phyloP scores from a whole-genome alignment of 2,329 filamentous ascomycete genomes.

The Aureobasidium melanogenum region DNA sequence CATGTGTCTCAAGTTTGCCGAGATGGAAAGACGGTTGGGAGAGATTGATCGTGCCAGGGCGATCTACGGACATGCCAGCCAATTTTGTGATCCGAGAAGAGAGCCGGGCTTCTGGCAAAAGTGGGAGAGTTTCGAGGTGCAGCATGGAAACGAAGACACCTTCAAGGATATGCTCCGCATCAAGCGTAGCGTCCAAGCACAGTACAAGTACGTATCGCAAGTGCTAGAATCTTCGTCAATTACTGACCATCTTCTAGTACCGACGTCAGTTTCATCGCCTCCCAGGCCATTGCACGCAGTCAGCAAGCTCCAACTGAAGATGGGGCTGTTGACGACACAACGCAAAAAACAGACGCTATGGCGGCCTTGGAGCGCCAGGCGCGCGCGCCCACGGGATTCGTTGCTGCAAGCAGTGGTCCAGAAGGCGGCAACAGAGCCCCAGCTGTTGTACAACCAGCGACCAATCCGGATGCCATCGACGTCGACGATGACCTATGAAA shows the following conservation, averaged over 20 bases:
- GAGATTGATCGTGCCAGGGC: constrained; percentile 92
- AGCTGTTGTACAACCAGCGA: constrained; percentile 14
- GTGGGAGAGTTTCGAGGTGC: constrained; percentile 95
- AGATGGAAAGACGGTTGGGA: constrained; percentile 85
- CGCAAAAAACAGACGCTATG: constrained; percentile 69
- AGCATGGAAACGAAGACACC: constrained; percentile 97
- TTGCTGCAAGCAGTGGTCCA: constrained; percentile 62
- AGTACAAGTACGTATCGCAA: constrained; percentile 64
- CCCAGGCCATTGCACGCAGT: constrained; percentile 82
- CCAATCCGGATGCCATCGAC: constrained; percentile 27
- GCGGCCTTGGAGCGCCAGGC: constrained; percentile 78
- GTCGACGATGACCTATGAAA: constrained; percentile 23
- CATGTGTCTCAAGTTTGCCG: constrained; percentile 98
- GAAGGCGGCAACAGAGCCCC: constrained; percentile 24
- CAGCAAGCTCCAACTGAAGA: constrained; percentile 30
- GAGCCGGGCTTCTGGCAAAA: constrained; percentile 88
- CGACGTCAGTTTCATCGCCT: constrained; percentile 96
- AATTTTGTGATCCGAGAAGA: constrained; percentile 93
- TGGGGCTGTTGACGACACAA: constrained; percentile 33
- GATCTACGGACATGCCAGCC: constrained; percentile 92
- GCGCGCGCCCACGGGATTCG: constrained; percentile 82
- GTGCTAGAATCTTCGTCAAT: background rate
- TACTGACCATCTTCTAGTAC: constrained; percentile 48
- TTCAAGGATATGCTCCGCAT: constrained; percentile 99
- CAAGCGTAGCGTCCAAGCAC: constrained; percentile 92